A percentile compares a stretch with the other conserved stretches of the same genome.
Evolutionary conservation across 306 rosid genomes (phyloP).

Genomic region (Glycyrrhiza uralensis): DNA sequence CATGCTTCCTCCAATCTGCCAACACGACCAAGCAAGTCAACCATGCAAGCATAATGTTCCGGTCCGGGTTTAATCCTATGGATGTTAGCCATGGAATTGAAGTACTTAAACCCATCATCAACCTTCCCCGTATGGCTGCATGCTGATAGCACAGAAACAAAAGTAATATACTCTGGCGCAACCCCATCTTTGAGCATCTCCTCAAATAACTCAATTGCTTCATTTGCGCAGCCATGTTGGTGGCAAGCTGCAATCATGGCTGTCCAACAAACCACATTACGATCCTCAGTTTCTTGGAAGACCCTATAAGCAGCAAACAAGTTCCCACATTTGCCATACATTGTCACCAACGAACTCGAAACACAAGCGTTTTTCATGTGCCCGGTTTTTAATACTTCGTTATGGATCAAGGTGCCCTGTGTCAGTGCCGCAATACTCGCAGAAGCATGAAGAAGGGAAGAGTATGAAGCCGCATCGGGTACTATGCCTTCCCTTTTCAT

Average conservation of each 20-base stretch:
- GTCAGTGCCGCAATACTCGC: slow-evolving; percentile 46
- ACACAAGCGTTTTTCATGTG: slow-evolving; percentile 37
- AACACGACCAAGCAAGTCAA: slow-evolving; percentile 62
- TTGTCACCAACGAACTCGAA: slow-evolving; percentile 47
- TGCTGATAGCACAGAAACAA: slow-evolving; percentile 60
- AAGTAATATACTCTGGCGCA: slow-evolving; percentile 53
- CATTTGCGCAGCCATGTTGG: slow-evolving; percentile 58
- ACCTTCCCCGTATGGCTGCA: slow-evolving; percentile 61
- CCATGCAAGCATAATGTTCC: slow-evolving; percentile 74
- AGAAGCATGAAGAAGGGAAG: slow-evolving; percentile 54
- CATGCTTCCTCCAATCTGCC: slow-evolving; percentile 53
- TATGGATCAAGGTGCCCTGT: slow-evolving; percentile 51
- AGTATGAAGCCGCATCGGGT: slow-evolving; percentile 57
- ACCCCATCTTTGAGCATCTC: slow-evolving; percentile 50
- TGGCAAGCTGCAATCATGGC: slow-evolving; percentile 59
- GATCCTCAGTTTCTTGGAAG: slow-evolving; percentile 40
- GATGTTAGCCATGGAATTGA: slow-evolving; percentile 46
- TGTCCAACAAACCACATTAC: slow-evolving; percentile 64
- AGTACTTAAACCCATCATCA: slow-evolving; percentile 51
- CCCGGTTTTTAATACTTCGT: slow-evolving; percentile 50
- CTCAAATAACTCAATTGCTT: slow-evolving; percentile 48
- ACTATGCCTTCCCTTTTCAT: slow-evolving; percentile 46
- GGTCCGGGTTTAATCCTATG: slow-evolving; percentile 44
- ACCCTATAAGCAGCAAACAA: slow-evolving; percentile 42
- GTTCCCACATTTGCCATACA: slow-evolving; percentile 64